Base-by-base conservation (phyloP, 176 grass and related monocot genomes). In the Lolium perenne region DNA sequence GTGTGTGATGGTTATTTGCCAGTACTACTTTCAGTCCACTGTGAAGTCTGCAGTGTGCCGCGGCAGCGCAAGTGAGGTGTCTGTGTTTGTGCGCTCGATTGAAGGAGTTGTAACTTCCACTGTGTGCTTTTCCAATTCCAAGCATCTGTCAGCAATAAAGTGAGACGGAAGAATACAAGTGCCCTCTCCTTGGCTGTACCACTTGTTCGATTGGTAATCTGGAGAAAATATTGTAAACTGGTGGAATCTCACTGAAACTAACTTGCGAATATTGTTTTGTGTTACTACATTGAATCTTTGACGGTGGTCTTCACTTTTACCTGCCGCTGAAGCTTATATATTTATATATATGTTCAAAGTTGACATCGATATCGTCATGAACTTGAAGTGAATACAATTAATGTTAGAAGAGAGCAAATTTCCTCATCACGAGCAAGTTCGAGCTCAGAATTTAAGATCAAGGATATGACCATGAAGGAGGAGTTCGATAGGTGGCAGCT, bases 131-230 rank as follows among this genome's bases (percentile, higher is more conserved):
- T 70, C 6, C 11, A 12, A 11, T 17, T 76, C 56, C 14, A 45
- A 8, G 11, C 23, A 74, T 21, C 77, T 65, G 21, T 79, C 38
- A 38, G 61, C 38, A 47, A 85, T 85, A 85, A 89, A 58, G 10
- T 71, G 17, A 38, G 12, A 59, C n/a, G 45, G 12, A 13, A 13
- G 64, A 89, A 74, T 66, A 17, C 53, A 45, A 41, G n/a, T 73
- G 10, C 8, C 4, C 4, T 20, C 18, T 20, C 17, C 15, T 20
- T 56, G 55, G 15, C 13, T 8, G 46, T 63, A 3, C 25, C 25
- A 53, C 20, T 21, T 41, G 0, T 6, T 68, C 32, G 64, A 4
- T 40, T 54, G 10, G 2, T 41, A 16, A 10, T 69, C 0, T 53
- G 11, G 32, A 35, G 15, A 48, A 46, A 62, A 61, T 60, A 3